Base-by-base conservation (phyloP, 2,329 filamentous ascomycete species). In the Hymenoscyphus infarciens region DNA sequence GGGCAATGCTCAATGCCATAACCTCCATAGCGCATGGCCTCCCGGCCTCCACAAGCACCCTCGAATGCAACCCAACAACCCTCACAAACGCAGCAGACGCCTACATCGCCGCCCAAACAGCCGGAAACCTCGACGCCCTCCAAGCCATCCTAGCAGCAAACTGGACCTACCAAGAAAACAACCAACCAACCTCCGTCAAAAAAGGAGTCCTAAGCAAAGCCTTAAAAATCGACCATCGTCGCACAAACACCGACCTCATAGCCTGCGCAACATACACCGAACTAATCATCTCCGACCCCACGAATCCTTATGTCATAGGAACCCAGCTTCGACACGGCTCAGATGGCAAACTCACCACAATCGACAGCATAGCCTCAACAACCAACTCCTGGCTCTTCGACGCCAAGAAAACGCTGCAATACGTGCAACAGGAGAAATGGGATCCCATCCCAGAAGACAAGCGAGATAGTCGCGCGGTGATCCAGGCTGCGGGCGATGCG, bases 371-470 rank as follows among this genome's bases (percentile, higher is more conserved):
- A 13, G 59, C 66, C 1, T 62, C 66, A 0, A 39, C 60, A 1
- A 42, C 54, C 3, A 62, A 64, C 5, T 62, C 66, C 57, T 67
- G 66, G 66, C 62, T 60, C 13, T 67, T 67, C 62, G 63, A 67
- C 33, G 64, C 64, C 19, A 64, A 59, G 0, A 61, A 59, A 1
- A 56, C 63, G 19, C 57, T 67, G 1, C 57, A 67, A 38, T 66
- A 54, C 52, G 56, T 53, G 25, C 49, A 54, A 10, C 39, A 25
- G 13, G 66, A 67, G 33, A 49, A 38, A 6, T 67, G 62, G 64
- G 33, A 33, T 27, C 19, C 57, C 7, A 67, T 67, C 31, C 64
- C 66, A 1, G 22, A 35, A 27, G 54, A 29, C 2, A 64, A 66
- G n/a, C 57, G 55, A 13, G 66, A 66, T 39, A 62, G 38, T 27